phyloP scores from a whole-genome alignment of 2,329 filamentous ascomycete genomes.

The Leptosphaerulina australis region DNA sequence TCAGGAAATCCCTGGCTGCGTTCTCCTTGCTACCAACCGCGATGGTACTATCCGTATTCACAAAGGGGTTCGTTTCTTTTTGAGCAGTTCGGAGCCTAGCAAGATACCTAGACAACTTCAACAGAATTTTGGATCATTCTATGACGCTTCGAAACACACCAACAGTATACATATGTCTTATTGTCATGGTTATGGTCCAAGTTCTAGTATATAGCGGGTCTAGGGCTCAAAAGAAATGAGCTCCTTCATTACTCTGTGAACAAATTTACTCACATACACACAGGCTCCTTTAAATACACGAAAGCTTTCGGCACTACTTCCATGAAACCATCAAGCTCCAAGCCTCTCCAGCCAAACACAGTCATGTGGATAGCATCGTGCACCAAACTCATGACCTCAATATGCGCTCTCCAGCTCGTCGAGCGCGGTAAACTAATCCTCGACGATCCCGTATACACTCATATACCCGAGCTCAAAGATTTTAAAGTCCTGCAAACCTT shows the following conservation, averaged over 20 bases:
- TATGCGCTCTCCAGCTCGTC: conserved; percentile 44
- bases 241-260: no score
- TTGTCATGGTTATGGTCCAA: no score
- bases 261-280: neutral
- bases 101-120: no score
- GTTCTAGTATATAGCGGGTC: no score
- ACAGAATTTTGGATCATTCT: no score
- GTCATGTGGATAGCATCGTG: conserved; percentile 49
- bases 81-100: no score
- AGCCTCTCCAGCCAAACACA: conserved; percentile 19
- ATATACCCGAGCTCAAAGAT: conserved; percentile 42
- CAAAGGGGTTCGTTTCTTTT: no score
- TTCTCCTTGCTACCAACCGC: conserved; percentile 30
- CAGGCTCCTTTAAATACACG: conserved; percentile 38
- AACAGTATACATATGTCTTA: no score
- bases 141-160: no score
- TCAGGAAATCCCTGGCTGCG: conserved; percentile 29
- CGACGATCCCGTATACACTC: conserved; percentile 40
- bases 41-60: conserved; percentile 28
- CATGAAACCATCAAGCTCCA: conserved; percentile 6
- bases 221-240: no score
- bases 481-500: conserved; percentile 36
- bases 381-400: conserved; percentile 48
- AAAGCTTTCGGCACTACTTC: conserved; percentile 44
- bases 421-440: conserved; percentile 42